Evolutionary conservation across 768 basidiomycete genomes (phyloP), one percentile per base, ranked within the genome.

Genomic region (Lentinula raphanica): DNA sequence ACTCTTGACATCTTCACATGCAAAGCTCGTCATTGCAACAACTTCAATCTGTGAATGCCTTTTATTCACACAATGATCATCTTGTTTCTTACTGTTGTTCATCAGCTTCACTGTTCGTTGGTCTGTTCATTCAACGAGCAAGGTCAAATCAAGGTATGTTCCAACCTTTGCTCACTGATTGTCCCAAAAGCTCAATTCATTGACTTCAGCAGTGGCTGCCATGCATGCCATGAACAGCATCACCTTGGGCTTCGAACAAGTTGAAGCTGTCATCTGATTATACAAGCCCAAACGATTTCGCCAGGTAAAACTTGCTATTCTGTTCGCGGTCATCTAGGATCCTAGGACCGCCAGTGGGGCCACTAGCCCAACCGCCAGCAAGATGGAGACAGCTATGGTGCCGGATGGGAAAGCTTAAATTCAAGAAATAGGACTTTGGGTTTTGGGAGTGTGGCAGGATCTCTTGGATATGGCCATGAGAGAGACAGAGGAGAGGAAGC

Each of bases 231-330:
- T 95, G 92, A 92, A 95, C 58, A 91, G 92, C 15, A 68, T 73
- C 13, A 73, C 81, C 27, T 58, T 95, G 27, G 90, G 90, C 29
- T 73, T 78, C 13, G 92, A 94, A 67, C 84, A 88, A 55, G 78
- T 96, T n/a, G n/a, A n/a, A n/a, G n/a, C n/a, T 38, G 87, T 91
- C 1, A 93, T 96, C 27, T 83, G 94, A 40, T 73, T 95, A 54
- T 92, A 95, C 63, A 94, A 95, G 70, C 93, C 92, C 9, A 94
- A 93, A 68, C 90, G 92, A 67, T 72, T 94, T n/a, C 82, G 94
- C 21, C 89, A 93, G 68, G 91, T 92, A 72, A 93, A 94, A 63
- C 77, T 94, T 8, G 91, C 91, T 13, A 86, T 87, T 56, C 79
- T 90, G n/a, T 92, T 90, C 65, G 83, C 76, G 5, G 83, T 86